Evolutionary conservation across 1,284 basidiomycete species (phyloP), one percentile per base, ranked within the genome.

Genomic region (Ceratobasidium sp.): DNA sequence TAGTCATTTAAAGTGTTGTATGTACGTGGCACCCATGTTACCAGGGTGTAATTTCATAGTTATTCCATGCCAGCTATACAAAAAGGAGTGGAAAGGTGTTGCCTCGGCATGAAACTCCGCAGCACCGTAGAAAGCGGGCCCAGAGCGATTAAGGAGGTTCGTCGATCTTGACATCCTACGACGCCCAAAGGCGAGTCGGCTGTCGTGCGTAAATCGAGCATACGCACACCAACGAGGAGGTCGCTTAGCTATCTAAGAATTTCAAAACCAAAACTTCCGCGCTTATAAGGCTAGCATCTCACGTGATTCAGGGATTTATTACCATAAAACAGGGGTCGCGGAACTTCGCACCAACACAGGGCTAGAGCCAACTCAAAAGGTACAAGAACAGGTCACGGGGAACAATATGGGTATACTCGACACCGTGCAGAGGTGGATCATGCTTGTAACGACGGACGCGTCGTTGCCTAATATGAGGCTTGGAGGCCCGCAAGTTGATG

Each of bases 51-150:
- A 64, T 36, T 63, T 28, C 11, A 56, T 56, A 30, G 9, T 63
- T 21, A 63, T 36, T 49, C 46, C 14, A 14, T 12, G 44, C n/a
- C 12, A 18, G 42, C 9, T 25, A 46, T 3, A 33, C 30, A 46
- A 46, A 46, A 21, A 61, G 21, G 21, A 42, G 2, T 60, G 40
- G 3, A 61, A 60, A 30, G 38, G 30, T 90, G 84, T 90, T 75
- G 87, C 89, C 89, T 80, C 85, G 82, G 83, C 87, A 91, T 91
- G 89, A 91, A 91, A 91, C 89, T 89, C 89, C 84, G 85, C 82
- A 85, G 86, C 77, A 84, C 56, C 88, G 88, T 91, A 77, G 77
- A 46, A 77, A 81, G 79, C 83, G 88, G 85, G 86, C 86, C 87
- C 80, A 83, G 87, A 90, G 89, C 86, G 89, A 90, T 91, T 90